Percentiles rank a stretch among this genome's conserved stretches.
These are phyloP conservation scores for Plantago major DNA, from an alignment of 257 asterid species.

Conservation along the genomic window DNA sequence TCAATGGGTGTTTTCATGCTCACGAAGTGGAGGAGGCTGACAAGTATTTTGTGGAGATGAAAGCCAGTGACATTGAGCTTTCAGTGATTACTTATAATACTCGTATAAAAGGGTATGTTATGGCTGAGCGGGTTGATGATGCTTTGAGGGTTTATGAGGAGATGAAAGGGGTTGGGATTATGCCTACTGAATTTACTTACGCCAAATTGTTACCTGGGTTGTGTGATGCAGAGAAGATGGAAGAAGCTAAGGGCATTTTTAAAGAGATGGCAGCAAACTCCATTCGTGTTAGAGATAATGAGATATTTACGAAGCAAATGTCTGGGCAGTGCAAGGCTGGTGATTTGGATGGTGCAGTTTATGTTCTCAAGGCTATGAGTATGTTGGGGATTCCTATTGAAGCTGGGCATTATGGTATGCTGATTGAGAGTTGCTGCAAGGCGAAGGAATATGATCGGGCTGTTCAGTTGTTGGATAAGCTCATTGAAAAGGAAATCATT, in stretches of 20 bases:
- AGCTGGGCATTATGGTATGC: slow-evolving; percentile 88
- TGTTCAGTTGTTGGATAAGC: slow-evolving; percentile 64
- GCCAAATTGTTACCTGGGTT: slow-evolving; percentile 79
- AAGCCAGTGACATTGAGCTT: slow-evolving; percentile 71
- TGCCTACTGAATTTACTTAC: slow-evolving; percentile 72
- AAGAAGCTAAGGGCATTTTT: slow-evolving; percentile 55
- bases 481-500: slow-evolving; percentile 73
- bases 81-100: slow-evolving; percentile 70
- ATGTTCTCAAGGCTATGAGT: slow-evolving; percentile 79
- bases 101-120: slow-evolving; percentile 74
- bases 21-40: slow-evolving; percentile 80
- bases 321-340: slow-evolving; percentile 72
- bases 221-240: slow-evolving; percentile 72
- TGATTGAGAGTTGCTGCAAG: slow-evolving; percentile 78
- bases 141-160: slow-evolving; percentile 74
- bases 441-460: slow-evolving; percentile 65
- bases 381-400: slow-evolving; percentile 76
- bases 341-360: slow-evolving; percentile 67
- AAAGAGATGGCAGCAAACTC: slow-evolving; percentile 73
- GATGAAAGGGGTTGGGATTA: slow-evolving; percentile 71
- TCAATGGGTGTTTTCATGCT: slow-evolving; percentile 59
- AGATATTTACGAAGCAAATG: slow-evolving; percentile 55
- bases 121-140: slow-evolving; percentile 62
- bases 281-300: slow-evolving; percentile 57
- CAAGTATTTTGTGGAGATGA: slow-evolving; percentile 79